Evolutionary conservation across 768 basidiomycete genomes (phyloP).

Genomic region (Pleurotus citrinopileatus): DNA sequence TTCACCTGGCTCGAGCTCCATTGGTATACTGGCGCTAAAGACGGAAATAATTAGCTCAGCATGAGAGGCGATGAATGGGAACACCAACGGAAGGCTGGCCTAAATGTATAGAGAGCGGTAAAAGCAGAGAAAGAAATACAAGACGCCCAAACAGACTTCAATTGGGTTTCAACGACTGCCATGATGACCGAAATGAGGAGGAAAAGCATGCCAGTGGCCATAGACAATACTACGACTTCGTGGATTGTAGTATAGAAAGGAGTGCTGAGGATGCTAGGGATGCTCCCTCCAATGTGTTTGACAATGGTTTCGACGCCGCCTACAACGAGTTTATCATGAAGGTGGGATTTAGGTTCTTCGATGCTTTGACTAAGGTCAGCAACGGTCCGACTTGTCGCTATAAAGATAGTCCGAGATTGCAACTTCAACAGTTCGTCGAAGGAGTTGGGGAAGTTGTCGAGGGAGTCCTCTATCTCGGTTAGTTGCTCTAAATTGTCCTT

Average conservation of each 20-base stretch:
- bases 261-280: background rate
- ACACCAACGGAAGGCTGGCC: too few relatives aligned
- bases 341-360: background rate
- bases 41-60: too few relatives aligned
- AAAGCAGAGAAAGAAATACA: background rate
- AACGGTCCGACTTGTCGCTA: background rate
- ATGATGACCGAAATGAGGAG: background rate
- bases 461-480: background rate
- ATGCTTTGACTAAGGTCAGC: too few relatives aligned
- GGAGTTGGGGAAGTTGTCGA: background rate
- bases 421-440: background rate
- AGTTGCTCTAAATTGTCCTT: background rate
- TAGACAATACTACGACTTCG: background rate
- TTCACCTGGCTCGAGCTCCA: too few relatives aligned
- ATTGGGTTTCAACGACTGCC: background rate
- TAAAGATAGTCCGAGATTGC: background rate
- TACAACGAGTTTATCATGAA: too few relatives aligned
- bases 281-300: background rate
- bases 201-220: background rate
- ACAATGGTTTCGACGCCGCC: background rate
- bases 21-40: too few relatives aligned
- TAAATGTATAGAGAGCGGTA: background rate
- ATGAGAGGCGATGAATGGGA: too few relatives aligned
- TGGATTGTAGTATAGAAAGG: background rate
- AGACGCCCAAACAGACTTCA: background rate